Evolutionary conservation across 2,329 filamentous ascomycete genomes (phyloP), one percentile per base, ranked within the genome.

Genomic region (Alternaria tenuissima): DNA sequence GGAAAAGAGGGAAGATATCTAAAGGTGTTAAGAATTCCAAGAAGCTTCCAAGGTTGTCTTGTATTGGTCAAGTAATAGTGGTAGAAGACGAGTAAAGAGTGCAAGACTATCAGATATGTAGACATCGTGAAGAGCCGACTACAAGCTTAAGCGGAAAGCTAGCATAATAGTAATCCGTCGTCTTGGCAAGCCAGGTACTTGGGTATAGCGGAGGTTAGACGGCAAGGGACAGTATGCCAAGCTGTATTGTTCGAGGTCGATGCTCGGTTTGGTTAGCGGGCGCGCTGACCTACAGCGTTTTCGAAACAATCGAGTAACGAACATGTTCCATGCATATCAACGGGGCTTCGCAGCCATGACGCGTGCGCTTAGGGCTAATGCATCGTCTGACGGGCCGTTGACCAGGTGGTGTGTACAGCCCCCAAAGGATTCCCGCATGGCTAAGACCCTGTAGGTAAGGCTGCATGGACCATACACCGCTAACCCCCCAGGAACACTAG

Each of bases 401-500:
- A 55, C 49, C 12, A 49, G 30, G 56, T 57, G 55, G 32, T 55
- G 59, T 57, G 54, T 68, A 65, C 59, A 65, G 65, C 71, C 67
- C 63, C 57, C 57, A 46, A 34, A 52, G 55, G 46, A 55, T 61
- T 57, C 61, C 52, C 52, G 56, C 61, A 52, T 63, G 69, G 46
- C 62, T 60, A 59, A 52, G 42, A 30, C 64, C 63, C 57, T 66
- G 64, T 55, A 52, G 53, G 64, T 71, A 74, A 66, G 70, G 70
- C 71, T 74, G 69, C 69, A 70, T 66, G 51, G 56, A 63, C 63
- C 61, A 62, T 62, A 64, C 69, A 67, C 71, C 65, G 70, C 73
- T 72, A 71, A 67, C 65, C 52, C 52, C 32, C 55, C 34, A 52
- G 54, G 57, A 58, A 63, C 56, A 58, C 57, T 51, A 67, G 51